These are phyloP conservation scores for Panicum miliaceum DNA, from an alignment of 176 grass and related monocot genomes.

Conservation along the genomic window DNA sequence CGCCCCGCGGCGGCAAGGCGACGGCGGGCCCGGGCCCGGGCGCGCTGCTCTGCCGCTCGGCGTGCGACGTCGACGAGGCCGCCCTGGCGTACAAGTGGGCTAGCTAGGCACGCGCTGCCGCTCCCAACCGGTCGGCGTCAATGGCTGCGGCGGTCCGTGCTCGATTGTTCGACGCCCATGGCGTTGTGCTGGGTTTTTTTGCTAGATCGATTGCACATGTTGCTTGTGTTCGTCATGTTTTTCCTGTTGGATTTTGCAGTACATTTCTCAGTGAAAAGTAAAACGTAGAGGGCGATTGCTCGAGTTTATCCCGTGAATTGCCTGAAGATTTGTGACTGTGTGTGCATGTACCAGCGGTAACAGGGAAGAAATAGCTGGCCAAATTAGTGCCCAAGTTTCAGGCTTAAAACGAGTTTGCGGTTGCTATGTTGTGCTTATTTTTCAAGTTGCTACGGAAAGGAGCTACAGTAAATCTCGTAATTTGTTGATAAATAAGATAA, in stretches of 20 bases:
- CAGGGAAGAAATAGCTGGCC: background rate
- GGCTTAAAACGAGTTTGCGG: background rate
- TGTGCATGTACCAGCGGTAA: background rate
- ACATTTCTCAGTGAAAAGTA: background rate
- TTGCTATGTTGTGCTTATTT: background rate
- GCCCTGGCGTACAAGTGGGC: background rate
- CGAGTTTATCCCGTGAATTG: background rate
- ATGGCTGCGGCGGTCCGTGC: background rate
- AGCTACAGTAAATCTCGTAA: no score
- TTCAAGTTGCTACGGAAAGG: no score
- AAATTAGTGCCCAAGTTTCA: no score
- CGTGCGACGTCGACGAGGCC: constrained; percentile 10
- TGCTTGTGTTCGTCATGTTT: background rate
- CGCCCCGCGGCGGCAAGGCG: background rate
- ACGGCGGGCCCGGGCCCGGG: background rate
- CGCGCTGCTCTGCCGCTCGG: constrained; percentile 25
- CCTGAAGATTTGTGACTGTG: background rate
- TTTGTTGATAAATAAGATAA: no score
- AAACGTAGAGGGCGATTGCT: background rate
- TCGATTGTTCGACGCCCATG: background rate
- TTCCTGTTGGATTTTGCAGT: background rate
- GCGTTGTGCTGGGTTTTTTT: background rate
- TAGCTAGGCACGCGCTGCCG: background rate
- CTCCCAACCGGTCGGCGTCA: background rate
- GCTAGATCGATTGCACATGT: background rate